Percentiles rank a stretch among this genome's conserved stretches.
Evolutionary conservation across 192 early-diverging fungal species (phyloP).

Genomic region (Mortierella antarctica): DNA sequence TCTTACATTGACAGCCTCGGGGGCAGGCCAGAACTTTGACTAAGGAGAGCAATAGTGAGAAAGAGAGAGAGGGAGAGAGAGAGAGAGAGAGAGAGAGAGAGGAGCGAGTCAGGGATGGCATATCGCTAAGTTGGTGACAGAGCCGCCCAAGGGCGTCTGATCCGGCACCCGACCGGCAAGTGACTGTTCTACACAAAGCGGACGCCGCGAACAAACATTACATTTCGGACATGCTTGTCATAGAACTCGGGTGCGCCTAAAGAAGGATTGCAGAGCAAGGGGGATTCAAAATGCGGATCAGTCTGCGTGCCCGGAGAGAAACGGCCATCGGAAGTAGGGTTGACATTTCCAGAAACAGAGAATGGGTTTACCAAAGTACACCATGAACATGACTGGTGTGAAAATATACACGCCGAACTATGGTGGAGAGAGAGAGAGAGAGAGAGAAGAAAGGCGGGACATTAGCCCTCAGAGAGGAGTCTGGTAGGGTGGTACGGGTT

Average conservation of each 20-base stretch:
- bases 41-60: too few species aligned
- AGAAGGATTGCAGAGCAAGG: not conserved
- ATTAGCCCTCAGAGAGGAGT: not conserved
- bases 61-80: not conserved
- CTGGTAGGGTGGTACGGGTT: not conserved
- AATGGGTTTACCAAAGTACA: conserved; percentile 45
- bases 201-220: conserved; percentile 4
- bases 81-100: not conserved
- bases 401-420: conserved; percentile 54
- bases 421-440: not conserved
- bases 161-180: not conserved
- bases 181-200: not conserved
- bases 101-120: too few species aligned
- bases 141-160: not conserved
- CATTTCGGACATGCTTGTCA: conserved; percentile 49
- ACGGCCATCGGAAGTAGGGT: not conserved
- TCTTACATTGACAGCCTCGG: conserved; percentile 47
- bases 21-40: conserved; percentile 52
- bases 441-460: not conserved
- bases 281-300: not conserved
- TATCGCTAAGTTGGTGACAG: too few species aligned
- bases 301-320: not conserved
- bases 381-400: conserved; percentile 56
- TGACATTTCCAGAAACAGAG: not conserved
- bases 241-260: conserved; percentile 53